Evolutionary conservation across 1,139 yeast species (phyloP), one percentile per base, ranked within the genome.

Genomic region (Petasospora rhodanensis): DNA sequence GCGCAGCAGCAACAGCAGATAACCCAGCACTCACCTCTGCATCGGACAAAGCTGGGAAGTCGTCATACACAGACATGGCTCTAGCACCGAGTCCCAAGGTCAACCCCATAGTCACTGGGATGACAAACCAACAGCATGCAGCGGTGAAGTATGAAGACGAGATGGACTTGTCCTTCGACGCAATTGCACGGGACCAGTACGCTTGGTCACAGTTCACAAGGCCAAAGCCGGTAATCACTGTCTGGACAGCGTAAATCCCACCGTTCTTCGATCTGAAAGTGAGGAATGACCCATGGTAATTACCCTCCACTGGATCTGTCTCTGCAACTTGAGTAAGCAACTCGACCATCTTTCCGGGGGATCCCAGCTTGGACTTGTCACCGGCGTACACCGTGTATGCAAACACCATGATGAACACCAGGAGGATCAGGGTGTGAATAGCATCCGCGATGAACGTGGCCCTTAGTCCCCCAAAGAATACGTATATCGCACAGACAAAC

Each of bases 361-460:
- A 67, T 1, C 77, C 77, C 24, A 70, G 59, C 21, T 56, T 45
- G 13, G 41, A 30, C 18, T 70, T 58, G 20, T 57, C 46, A 28
- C 62, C 63, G 3, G 66, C 60, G 21, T 64, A 61, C 41, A 64
- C 70, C 14, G 63, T 60, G 45, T 69, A 69, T 30, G 66, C 56
- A 41, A 71, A 68, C 4, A 62, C 54, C 31, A 67, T 51, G 26
- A 67, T 50, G 40, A 68, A 58, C 13, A 64, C 51, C 40, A 66
- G 53, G 26, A 67, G 51, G 18, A 66, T 54, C 26, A 65, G 58
- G 3, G 71, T 66, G 47, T 68, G 73, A 7, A 67, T 58, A 31
- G 69, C 69, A 52, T 68, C 73, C 3, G 72, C 61, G 17, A 67
- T 58, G 40, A 68, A 66, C 1, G 73, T 67, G 2, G 71, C 70